These are phyloP conservation scores for Pseudofabraea citricarpa DNA, from an alignment of 2,329 filamentous ascomycete genomes.

Conservation along the genomic window DNA sequence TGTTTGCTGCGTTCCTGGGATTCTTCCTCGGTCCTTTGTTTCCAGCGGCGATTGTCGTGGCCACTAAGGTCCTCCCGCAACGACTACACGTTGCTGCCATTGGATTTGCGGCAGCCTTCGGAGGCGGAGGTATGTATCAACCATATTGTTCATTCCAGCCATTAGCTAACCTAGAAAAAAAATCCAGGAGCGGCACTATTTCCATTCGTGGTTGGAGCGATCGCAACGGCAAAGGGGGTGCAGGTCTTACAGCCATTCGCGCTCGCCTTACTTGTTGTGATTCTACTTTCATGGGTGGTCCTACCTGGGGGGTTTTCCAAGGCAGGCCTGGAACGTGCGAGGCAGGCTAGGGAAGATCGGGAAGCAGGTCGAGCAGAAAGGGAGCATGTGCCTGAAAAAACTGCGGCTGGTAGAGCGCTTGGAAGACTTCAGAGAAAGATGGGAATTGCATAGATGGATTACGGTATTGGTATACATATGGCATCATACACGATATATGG, in stretches of 20 bases:
- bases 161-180: not conserved
- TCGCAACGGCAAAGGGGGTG: constrained; percentile 55
- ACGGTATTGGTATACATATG: too few relatives aligned
- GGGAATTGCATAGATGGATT: constrained; percentile 1
- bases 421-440: constrained; percentile 6
- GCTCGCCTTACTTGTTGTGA: constrained; percentile 42
- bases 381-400: not conserved
- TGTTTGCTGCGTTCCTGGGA: constrained; percentile 67
- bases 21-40: constrained; percentile 81
- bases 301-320: constrained; percentile 28
- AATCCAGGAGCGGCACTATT: constrained; percentile 49
- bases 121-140: constrained; percentile 51
- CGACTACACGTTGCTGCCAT: constrained; percentile 74
- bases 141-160: not conserved
- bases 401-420: not conserved
- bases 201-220: constrained; percentile 63
- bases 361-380: not conserved
- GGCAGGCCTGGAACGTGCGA: constrained; percentile 12
- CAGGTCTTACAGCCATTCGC: constrained; percentile 52
- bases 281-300: constrained; percentile 41
- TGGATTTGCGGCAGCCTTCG: constrained; percentile 75
- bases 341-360: constrained; percentile 8
- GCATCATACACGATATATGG: too few relatives aligned
- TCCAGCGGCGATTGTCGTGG: constrained; percentile 67
- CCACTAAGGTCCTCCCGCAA: constrained; percentile 68